Conservation (phyloP, 2,329 filamentous ascomycete genomes). For the Delphinella strobiligena region DNA sequence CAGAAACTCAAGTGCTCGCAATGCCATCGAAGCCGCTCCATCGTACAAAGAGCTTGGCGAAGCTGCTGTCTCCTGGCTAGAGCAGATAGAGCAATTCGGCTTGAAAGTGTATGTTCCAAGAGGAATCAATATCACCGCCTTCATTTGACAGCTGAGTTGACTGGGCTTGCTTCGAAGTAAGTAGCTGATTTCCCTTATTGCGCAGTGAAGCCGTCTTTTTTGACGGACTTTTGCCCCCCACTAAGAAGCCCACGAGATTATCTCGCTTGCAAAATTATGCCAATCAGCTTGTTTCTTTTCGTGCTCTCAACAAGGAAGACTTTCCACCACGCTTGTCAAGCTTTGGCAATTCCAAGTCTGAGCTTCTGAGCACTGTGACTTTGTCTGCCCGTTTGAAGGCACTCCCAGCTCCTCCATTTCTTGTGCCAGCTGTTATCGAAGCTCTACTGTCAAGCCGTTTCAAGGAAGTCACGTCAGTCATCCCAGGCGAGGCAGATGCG, state of each 20-base stretch:
- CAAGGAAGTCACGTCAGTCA: constrained; percentile 41
- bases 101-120: constrained; percentile 45
- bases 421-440: constrained; percentile 68
- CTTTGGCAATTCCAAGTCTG: background rate
- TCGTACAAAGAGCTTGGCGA: constrained; percentile 52
- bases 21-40: constrained; percentile 42
- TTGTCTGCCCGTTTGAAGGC: constrained; percentile 18
- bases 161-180: constrained; percentile 8
- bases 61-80: constrained; percentile 50
- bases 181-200: constrained; percentile 9
- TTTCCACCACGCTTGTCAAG: constrained; percentile 15
- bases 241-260: constrained; percentile 52
- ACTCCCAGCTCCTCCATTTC: constrained; percentile 50
- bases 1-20: constrained; percentile 24
- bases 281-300: constrained; percentile 41
- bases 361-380: constrained; percentile 7
- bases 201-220: constrained; percentile 63
- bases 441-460: constrained; percentile 38
- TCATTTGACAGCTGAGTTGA: constrained; percentile 22
- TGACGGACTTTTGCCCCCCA: constrained; percentile 63
- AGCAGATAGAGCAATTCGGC: constrained; percentile 41
- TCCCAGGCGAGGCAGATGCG: constrained; percentile 74
- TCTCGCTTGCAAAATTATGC: constrained; percentile 48
- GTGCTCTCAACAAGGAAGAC: constrained; percentile 18
- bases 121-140: background rate